phyloP scores from a whole-genome alignment of 306 rosid species.

The Ormosia emarginata region DNA sequence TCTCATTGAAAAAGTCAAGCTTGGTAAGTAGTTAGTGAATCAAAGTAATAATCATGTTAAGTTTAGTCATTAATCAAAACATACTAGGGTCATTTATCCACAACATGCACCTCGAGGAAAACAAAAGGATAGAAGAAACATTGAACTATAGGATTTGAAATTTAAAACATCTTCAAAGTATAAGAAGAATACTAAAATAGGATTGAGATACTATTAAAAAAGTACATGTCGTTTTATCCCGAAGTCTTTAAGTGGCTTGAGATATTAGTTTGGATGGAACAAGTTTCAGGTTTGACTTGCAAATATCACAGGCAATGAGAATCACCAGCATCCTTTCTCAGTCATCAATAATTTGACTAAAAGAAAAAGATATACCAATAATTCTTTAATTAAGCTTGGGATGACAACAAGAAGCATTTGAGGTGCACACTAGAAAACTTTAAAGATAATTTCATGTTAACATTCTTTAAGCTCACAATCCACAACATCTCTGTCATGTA shows the following conservation, averaged over 20 bases:
- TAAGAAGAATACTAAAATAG: background rate
- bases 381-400: slow-evolving; percentile 70
- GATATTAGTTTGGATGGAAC: slow-evolving; percentile 59
- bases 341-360: slow-evolving; percentile 45
- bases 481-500: slow-evolving; percentile 63
- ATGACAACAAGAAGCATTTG: slow-evolving; percentile 73
- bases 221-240: slow-evolving; percentile 79
- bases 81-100: too few relatives aligned
- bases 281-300: slow-evolving; percentile 50
- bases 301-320: slow-evolving; percentile 83
- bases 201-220: too few relatives aligned
- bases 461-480: slow-evolving; percentile 61
- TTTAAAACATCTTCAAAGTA: background rate
- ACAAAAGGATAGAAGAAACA: background rate
- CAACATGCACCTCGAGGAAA: background rate
- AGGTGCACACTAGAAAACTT: slow-evolving; percentile 73
- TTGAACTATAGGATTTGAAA: background rate
- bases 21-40: too few relatives aligned
- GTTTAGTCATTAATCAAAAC: too few relatives aligned
- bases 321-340: slow-evolving; percentile 83
- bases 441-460: slow-evolving; percentile 77
- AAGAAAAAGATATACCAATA: slow-evolving; percentile 50
- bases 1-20: too few relatives aligned
- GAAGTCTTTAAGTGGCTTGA: slow-evolving; percentile 69
- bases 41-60: too few relatives aligned